Percentiles rank a stretch among this genome's conserved stretches.
phyloP scores from a whole-genome alignment of 345 rosid species.

The Hypericum perforatum region DNA sequence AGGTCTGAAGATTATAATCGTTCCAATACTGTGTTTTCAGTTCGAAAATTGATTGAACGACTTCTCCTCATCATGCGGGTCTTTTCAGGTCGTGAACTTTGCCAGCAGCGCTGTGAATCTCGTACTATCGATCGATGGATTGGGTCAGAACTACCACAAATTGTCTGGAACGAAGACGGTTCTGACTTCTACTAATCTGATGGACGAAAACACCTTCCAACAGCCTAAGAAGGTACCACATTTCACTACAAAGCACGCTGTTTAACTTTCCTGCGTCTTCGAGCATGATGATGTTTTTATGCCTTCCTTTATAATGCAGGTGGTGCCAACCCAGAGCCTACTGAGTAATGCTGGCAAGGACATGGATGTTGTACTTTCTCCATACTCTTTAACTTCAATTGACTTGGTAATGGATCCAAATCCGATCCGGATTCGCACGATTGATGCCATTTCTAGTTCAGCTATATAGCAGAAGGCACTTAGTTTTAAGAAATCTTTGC shows the following conservation, averaged over 20 bases:
- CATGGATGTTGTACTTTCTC: background rate
- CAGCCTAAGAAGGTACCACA: background rate
- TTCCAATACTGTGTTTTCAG: no score
- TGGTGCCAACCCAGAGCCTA: background rate
- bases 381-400: slow-evolving; percentile 1
- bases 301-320: background rate
- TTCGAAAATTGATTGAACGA: no score
- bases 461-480: no score
- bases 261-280: background rate
- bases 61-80: no score
- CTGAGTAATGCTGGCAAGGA: background rate
- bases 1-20: background rate
- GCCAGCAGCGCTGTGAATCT: background rate
- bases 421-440: no score
- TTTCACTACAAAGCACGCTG: background rate
- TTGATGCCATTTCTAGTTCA: no score
- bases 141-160: background rate
- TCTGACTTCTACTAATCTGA: background rate
- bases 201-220: background rate
- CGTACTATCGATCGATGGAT: no score
- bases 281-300: background rate
- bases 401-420: background rate
- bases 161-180: background rate
- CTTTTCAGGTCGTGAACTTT: background rate
- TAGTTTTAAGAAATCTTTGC: no score